Evolutionary conservation across 192 early-diverging fungal genomes (phyloP).

Genomic region (Glomus cerebriforme): DNA sequence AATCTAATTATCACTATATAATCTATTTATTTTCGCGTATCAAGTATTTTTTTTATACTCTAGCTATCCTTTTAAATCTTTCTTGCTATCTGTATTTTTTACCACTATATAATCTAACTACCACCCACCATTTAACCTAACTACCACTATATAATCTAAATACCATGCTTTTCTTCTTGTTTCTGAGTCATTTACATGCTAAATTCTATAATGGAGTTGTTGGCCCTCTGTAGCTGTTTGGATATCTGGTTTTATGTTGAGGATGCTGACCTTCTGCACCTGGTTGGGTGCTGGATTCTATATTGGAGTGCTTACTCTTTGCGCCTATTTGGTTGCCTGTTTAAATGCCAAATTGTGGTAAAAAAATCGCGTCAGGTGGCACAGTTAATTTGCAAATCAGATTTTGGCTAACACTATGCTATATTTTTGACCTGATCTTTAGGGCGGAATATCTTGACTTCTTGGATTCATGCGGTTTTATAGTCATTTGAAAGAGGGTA

Average conservation of each 20-base stretch:
- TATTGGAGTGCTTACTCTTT: slow-evolving; percentile 3
- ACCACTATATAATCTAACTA: slow-evolving; percentile 7
- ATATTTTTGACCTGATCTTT: slow-evolving; percentile 4
- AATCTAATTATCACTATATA: no score
- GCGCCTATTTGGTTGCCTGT: not conserved
- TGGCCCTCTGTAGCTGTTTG: no score
- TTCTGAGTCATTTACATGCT: no score
- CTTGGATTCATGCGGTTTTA: not conserved
- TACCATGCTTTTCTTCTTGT: no score
- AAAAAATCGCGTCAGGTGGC: not conserved
- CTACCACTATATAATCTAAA: no score
- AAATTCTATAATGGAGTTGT: no score
- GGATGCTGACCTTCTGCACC: no score
- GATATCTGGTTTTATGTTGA: no score
- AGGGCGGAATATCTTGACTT: not conserved
- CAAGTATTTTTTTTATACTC: no score
- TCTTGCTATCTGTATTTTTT: no score
- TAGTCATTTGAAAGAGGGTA: not conserved
- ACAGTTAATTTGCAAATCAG: not conserved
- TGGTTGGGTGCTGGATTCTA: not conserved
- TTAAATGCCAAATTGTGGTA: not conserved
- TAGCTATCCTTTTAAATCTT: no score
- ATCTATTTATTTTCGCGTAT: no score
- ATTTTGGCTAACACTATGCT: not conserved
- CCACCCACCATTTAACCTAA: slow-evolving; percentile 15